Conservation (phyloP, 352 stramenopile species). For the Phytophthora uliginosa region DNA sequence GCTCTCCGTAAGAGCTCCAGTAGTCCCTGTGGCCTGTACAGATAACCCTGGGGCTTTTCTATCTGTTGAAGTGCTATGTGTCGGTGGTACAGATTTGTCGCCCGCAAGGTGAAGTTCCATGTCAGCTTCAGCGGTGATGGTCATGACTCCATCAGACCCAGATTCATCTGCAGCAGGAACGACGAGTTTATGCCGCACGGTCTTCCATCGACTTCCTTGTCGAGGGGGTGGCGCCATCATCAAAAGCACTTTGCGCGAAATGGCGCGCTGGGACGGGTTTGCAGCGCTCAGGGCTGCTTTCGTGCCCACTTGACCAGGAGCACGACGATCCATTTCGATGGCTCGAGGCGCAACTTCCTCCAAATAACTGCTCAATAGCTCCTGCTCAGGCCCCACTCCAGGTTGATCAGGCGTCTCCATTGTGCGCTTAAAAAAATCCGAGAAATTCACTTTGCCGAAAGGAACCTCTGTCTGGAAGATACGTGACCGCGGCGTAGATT, state of each 20-base stretch:
- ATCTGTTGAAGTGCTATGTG: slow-evolving; percentile 9
- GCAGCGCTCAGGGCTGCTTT: slow-evolving; percentile 28
- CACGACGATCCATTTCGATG: slow-evolving; percentile 31
- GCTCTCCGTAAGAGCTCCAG: slow-evolving; percentile 1
- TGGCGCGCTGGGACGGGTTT: slow-evolving; percentile 25
- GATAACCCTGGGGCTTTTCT: slow-evolving; percentile 6
- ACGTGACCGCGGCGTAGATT: slow-evolving; percentile 14
- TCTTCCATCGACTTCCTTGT: slow-evolving; percentile 34
- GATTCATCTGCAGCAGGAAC: slow-evolving; percentile 7
- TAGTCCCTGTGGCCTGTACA: background rate
- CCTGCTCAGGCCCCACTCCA: slow-evolving; percentile 3
- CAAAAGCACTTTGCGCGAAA: slow-evolving; percentile 29
- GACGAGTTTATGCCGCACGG: slow-evolving; percentile 32
- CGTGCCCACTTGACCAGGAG: slow-evolving; percentile 25
- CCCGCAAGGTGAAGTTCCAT: slow-evolving; percentile 15
- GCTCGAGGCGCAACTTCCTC: slow-evolving; percentile 25
- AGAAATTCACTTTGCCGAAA: slow-evolving; percentile 7
- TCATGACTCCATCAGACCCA: slow-evolving; percentile 9
- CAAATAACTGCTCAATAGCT: slow-evolving; percentile 33
- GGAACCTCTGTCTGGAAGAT: slow-evolving; percentile 36
- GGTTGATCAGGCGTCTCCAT: background rate
- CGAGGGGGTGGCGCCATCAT: slow-evolving; percentile 26
- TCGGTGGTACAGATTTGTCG: slow-evolving; percentile 1
- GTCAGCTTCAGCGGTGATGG: slow-evolving; percentile 31
- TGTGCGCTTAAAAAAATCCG: background rate